Percentiles rank a stretch among this genome's conserved stretches.
These are phyloP conservation scores for Typha latifolia DNA, from an alignment of 176 grass and related monocot species.

Conservation along the genomic window DNA sequence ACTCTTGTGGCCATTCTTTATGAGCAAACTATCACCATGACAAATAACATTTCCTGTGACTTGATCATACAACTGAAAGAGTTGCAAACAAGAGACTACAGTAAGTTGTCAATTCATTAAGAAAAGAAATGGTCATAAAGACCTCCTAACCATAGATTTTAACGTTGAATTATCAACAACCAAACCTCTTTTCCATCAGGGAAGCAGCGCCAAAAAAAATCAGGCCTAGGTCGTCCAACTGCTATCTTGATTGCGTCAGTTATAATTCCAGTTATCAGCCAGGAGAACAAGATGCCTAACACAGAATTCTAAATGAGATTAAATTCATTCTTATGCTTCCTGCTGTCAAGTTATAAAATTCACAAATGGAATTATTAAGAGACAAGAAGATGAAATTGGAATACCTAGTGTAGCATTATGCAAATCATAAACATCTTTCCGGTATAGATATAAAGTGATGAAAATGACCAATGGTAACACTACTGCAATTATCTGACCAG, in stretches of 20 bases:
- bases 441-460: slow-evolving; percentile 34
- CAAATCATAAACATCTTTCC: slow-evolving; percentile 75
- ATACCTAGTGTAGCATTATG: slow-evolving; percentile 67
- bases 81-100: background rate
- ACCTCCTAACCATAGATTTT: background rate
- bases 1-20: slow-evolving; percentile 77
- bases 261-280: slow-evolving; percentile 59
- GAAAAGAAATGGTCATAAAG: background rate
- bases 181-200: slow-evolving; percentile 83
- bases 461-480: slow-evolving; percentile 43
- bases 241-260: slow-evolving; percentile 54
- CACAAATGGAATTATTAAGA: background rate
- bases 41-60: slow-evolving; percentile 67
- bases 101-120: background rate
- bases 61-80: slow-evolving; percentile 49
- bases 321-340: background rate
- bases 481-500: slow-evolving; percentile 51
- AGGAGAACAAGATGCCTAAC: slow-evolving; percentile 54
- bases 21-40: slow-evolving; percentile 41
- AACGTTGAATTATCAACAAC: background rate
- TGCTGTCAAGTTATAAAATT: background rate
- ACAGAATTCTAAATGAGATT: background rate
- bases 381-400: background rate
- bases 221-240: slow-evolving; percentile 74
- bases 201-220: slow-evolving; percentile 93